Conservation (phyloP, 192 early-diverging fungal species). For the Coemansia sp. region DNA sequence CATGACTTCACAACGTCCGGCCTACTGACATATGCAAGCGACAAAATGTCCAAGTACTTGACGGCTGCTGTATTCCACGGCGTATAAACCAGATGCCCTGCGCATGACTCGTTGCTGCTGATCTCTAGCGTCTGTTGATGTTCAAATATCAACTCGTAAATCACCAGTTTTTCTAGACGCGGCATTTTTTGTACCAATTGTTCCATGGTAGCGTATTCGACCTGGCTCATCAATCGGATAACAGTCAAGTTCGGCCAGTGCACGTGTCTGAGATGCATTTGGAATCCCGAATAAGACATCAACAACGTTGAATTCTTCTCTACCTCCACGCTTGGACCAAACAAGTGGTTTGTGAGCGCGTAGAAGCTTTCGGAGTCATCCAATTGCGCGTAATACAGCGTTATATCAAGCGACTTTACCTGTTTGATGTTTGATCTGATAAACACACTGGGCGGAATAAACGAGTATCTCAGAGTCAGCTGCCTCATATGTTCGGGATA, state of each 20-base stretch:
- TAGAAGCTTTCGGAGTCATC: not conserved
- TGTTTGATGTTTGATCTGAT: not conserved
- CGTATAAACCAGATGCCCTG: not conserved
- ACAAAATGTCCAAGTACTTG: not conserved
- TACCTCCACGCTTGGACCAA: not conserved
- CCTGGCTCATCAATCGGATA: not conserved
- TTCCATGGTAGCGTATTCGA: not conserved
- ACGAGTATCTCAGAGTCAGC: not conserved
- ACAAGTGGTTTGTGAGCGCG: constrained; percentile 4
- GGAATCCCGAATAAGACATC: not conserved
- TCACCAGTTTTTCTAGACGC: not conserved
- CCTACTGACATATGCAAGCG: not conserved
- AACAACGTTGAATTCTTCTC: not conserved
- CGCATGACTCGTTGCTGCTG: not conserved
- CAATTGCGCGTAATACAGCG: not conserved
- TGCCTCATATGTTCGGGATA: not conserved
- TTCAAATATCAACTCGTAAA: constrained; percentile 2
- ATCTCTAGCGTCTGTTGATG: not conserved
- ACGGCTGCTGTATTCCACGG: not conserved
- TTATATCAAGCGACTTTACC: not conserved
- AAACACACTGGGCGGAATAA: constrained; percentile 6
- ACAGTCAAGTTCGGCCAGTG: not conserved
- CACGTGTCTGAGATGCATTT: not conserved
- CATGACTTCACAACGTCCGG: not conserved
- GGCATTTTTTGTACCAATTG: not conserved